Percentiles rank a stretch among this genome's conserved stretches.
These are phyloP conservation scores for Fusarium siculi DNA, from an alignment of 2,329 filamentous ascomycete genomes.

Conservation along the genomic window DNA sequence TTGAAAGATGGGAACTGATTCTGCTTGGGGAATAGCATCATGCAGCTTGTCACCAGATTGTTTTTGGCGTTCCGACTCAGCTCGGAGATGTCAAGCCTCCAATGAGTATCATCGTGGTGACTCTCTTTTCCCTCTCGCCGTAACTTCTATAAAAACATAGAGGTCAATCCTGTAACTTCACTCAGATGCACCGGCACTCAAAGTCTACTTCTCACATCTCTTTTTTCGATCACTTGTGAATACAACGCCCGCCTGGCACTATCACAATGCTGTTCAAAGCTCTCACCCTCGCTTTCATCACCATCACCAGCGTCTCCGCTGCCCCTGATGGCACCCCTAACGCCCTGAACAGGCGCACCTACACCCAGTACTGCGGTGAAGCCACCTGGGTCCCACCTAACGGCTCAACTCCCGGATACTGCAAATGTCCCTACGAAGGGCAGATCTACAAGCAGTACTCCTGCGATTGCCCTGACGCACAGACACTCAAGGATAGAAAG, in stretches of 20 bases:
- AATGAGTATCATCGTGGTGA: fast-evolving
- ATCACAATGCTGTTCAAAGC: neutral
- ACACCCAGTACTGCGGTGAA: neutral
- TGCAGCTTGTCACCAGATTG: neutral
- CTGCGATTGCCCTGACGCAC: neutral
- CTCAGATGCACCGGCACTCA: too few species aligned
- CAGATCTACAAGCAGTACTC: neutral
- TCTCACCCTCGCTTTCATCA: neutral
- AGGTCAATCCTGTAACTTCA: fast-evolving
- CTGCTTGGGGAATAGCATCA: neutral
- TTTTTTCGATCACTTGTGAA: neutral
- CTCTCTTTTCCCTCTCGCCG: fast-evolving
- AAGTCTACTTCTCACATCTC: fast-evolving
- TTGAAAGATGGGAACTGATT: fast-evolving
- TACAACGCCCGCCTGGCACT: too few species aligned
- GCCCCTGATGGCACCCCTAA: neutral
- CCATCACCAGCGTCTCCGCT: neutral
- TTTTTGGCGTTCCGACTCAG: neutral
- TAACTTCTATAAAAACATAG: neutral
- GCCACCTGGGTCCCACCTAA: neutral
- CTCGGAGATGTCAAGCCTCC: neutral
- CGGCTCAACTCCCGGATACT: neutral
- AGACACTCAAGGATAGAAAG: neutral
- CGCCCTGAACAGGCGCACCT: neutral
- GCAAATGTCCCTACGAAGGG: neutral